A percentile compares a stretch with the other conserved stretches of the same genome.
Conservation (phyloP, 495 filamentous ascomycete genomes). For the Penicillium fimorum region DNA sequence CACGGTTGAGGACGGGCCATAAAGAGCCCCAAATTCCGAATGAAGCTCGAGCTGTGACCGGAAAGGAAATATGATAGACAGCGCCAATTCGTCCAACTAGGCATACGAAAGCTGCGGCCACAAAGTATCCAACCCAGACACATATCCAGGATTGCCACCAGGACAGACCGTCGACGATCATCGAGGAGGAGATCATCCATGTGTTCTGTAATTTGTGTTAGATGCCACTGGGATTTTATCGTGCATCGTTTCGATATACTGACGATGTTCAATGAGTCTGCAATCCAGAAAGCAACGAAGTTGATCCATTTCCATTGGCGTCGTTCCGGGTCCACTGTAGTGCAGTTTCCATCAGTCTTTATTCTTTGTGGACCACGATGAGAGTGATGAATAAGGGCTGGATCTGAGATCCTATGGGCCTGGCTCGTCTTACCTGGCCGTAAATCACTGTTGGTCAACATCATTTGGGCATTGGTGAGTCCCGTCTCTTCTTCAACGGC, state of each 20-base stretch:
- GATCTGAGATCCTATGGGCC: background rate
- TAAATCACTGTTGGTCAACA: slow-evolving; percentile 88
- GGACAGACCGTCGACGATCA: slow-evolving; percentile 73
- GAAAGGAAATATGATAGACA: slow-evolving; percentile 87
- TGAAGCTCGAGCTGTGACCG: slow-evolving; percentile 68
- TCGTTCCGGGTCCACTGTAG: slow-evolving; percentile 70
- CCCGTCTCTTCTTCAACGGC: slow-evolving; percentile 75
- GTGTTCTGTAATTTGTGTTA: slow-evolving; percentile 61
- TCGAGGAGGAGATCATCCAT: slow-evolving; percentile 92
- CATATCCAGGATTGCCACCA: slow-evolving; percentile 98
- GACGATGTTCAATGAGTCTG: slow-evolving; percentile 91
- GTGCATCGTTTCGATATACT: slow-evolving; percentile 19
- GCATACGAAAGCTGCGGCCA: slow-evolving; percentile 72
- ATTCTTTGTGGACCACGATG: background rate
- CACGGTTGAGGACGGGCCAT: slow-evolving; percentile 90
- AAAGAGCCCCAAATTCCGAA: slow-evolving; percentile 87
- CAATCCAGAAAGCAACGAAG: slow-evolving; percentile 89
- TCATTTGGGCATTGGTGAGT: slow-evolving; percentile 78
- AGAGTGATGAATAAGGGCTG: background rate
- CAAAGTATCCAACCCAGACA: slow-evolving; percentile 78
- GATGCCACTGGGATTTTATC: background rate
- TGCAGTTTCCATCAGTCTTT: slow-evolving; percentile 16
- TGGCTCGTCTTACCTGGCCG: slow-evolving; percentile 62
- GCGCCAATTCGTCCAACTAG: slow-evolving; percentile 82
- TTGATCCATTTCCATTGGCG: slow-evolving; percentile 88